These are phyloP conservation scores for Botrytis paeoniae DNA, from an alignment of 2,329 filamentous ascomycete species.

Conservation along the genomic window DNA sequence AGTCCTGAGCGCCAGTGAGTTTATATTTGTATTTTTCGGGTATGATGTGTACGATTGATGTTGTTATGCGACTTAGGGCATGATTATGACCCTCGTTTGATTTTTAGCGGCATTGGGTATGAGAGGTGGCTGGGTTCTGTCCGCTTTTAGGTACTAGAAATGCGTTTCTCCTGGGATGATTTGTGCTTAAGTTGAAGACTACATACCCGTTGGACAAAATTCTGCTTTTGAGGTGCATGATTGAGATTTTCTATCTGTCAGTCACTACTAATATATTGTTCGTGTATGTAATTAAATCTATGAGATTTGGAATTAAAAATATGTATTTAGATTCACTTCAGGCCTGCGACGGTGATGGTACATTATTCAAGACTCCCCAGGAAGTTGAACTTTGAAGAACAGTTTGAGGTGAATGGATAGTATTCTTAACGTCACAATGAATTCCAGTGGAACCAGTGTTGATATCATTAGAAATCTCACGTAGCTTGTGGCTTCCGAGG, in stretches of 20 bases:
- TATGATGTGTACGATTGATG: constrained; percentile 8
- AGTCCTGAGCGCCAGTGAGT: constrained; percentile 28
- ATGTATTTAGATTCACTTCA: background rate
- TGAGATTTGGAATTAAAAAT: background rate
- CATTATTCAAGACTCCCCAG: background rate
- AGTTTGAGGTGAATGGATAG: background rate
- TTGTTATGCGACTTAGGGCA: background rate
- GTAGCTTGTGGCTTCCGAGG: background rate
- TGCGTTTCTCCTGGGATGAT: background rate
- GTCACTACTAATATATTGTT: background rate
- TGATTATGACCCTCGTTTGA: background rate
- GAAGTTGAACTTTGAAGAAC: background rate
- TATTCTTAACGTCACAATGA: background rate
- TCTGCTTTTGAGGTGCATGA: background rate
- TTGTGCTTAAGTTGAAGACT: background rate
- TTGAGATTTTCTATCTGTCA: background rate
- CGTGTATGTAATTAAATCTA: background rate
- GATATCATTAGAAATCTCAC: background rate
- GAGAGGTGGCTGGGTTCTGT: background rate
- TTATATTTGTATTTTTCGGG: background rate
- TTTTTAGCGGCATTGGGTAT: constrained; percentile 10
- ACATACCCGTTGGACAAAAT: background rate
- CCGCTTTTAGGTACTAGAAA: background rate
- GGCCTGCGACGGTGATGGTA: too few relatives aligned
- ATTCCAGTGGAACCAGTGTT: background rate